Conservation (phyloP, 1,284 basidiomycete genomes). For the Neotropicomus parvogracilis region DNA sequence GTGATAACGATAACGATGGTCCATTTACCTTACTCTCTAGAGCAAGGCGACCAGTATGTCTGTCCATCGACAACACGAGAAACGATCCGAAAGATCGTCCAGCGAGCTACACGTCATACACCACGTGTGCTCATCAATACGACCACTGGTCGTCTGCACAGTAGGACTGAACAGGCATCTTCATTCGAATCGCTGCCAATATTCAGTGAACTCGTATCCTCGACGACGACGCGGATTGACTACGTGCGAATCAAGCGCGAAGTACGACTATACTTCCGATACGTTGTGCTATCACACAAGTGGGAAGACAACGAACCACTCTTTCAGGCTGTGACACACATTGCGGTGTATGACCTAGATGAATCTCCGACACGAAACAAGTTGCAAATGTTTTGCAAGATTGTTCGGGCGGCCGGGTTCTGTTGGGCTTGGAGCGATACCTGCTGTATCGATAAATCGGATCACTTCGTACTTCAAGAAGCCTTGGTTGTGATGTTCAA, state of each 20-base stretch:
- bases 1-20: not conserved
- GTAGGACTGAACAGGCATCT: not conserved
- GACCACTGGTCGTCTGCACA: not conserved
- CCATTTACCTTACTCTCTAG: not conserved
- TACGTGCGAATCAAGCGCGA: not conserved
- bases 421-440: slow-evolving; percentile 4
- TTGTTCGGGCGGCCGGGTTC: not conserved
- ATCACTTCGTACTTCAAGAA: not conserved
- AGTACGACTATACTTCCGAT: not conserved
- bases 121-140: slow-evolving; percentile 1
- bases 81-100: not conserved
- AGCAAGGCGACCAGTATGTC: not conserved
- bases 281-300: slow-evolving; percentile 2
- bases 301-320: slow-evolving; percentile 1
- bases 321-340: not conserved
- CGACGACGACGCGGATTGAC: not conserved
- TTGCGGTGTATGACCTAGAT: not conserved
- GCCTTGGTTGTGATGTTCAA: not conserved
- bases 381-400: not conserved
- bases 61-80: not conserved
- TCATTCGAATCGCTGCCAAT: not conserved
- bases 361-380: not conserved
- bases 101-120: not conserved
- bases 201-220: not conserved
- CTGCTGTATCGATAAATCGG: not conserved